phyloP scores from a whole-genome alignment of 2,329 filamentous ascomycete species.

The Fonsecaea monophora region DNA sequence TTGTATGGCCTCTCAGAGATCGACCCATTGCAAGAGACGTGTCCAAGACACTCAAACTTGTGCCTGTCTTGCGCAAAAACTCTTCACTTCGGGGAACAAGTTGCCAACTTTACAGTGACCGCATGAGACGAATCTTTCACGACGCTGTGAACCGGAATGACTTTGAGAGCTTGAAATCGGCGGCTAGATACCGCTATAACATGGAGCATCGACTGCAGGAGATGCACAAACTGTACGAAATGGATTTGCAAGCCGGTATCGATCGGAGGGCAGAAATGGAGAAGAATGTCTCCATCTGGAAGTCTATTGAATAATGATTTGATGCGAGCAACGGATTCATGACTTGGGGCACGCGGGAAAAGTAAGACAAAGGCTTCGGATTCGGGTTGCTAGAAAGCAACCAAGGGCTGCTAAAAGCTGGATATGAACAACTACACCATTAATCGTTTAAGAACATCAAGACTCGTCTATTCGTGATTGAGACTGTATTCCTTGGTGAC shows the following conservation, averaged over 20 bases:
- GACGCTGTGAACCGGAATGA: constrained; percentile 72
- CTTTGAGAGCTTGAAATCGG: constrained; percentile 67
- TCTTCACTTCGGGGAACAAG: constrained; percentile 46
- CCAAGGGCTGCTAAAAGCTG: neutral
- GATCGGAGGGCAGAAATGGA: constrained; percentile 55
- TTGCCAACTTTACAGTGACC: constrained; percentile 80
- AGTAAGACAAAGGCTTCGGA: neutral
- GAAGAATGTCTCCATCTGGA: constrained; percentile 60
- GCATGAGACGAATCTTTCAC: constrained; percentile 77
- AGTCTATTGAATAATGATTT: constrained; percentile 36
- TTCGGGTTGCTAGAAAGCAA: neutral
- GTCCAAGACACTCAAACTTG: constrained; percentile 64
- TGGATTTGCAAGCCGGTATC: constrained; percentile 67
- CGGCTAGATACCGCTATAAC: constrained; percentile 63
- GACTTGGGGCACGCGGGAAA: constrained; percentile 5
- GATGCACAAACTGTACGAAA: constrained; percentile 60
- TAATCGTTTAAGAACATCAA: neutral
- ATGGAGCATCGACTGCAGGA: constrained; percentile 67
- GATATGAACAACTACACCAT: neutral
- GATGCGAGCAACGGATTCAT: constrained; percentile 6
- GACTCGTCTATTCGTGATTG: neutral
- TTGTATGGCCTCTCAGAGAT: constrained; percentile 71
- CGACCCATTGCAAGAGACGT: constrained; percentile 69
- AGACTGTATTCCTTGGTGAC: neutral
- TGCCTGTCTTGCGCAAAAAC: constrained; percentile 57